A percentile compares a stretch with the other conserved stretches of the same genome.
phyloP scores from a whole-genome alignment of 257 asterid species.

The Solanum appendiculatum region DNA sequence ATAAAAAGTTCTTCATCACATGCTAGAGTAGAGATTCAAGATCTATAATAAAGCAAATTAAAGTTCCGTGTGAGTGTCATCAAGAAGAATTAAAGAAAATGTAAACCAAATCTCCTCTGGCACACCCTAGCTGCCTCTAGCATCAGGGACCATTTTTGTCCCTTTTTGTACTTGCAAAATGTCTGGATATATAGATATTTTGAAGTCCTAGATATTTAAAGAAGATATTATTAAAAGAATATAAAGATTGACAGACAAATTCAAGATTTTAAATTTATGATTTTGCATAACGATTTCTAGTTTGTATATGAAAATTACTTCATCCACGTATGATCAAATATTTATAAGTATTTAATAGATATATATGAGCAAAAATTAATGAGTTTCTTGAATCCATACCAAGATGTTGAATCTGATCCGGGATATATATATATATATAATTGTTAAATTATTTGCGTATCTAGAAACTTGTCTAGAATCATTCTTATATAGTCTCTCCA shows the following conservation, averaged over 20 bases:
- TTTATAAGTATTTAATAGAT: too few species aligned
- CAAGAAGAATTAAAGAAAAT: not conserved
- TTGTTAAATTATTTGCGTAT: too few species aligned
- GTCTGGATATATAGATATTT: not conserved
- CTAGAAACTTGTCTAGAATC: not conserved
- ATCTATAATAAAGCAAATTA: not conserved
- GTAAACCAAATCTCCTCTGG: not conserved
- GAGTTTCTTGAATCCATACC: too few species aligned
- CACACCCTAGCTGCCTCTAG: not conserved
- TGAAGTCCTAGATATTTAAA: not conserved
- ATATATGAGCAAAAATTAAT: too few species aligned
- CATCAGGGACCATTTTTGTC: not conserved
- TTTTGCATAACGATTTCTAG: too few species aligned
- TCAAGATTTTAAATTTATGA: not conserved
- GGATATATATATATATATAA: too few species aligned
- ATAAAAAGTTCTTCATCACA: not conserved
- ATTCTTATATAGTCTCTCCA: not conserved
- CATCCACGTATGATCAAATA: too few species aligned
- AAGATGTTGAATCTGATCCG: too few species aligned
- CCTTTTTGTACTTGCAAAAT: not conserved
- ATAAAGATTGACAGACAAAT: not conserved
- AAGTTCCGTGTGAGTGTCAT: not conserved
- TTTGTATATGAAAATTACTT: too few species aligned
- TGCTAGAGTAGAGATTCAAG: not conserved
- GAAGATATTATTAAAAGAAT: not conserved